Percentiles rank a stretch among this genome's conserved stretches.
These are phyloP conservation scores for Plasmodium yoelii DNA, from an alignment of 169 alveolate genomes.

Conservation along the genomic window DNA sequence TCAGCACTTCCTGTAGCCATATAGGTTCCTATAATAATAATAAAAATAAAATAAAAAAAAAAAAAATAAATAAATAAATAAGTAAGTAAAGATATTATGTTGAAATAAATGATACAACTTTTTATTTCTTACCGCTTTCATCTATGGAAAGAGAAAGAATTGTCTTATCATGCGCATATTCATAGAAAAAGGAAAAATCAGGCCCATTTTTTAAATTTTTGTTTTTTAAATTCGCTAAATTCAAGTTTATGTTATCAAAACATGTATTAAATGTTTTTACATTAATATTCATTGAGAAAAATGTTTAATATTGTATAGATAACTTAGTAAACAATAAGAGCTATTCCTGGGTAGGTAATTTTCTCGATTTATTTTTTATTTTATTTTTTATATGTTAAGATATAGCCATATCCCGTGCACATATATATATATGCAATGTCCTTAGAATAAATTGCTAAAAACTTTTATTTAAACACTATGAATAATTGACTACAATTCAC, in stretches of 20 bases:
- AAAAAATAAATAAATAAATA: too few relatives aligned
- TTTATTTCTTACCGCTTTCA: conserved; percentile 53
- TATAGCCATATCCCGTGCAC: too few relatives aligned
- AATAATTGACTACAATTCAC: too few relatives aligned
- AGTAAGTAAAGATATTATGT: not conserved
- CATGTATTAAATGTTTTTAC: conserved; percentile 70
- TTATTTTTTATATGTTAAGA: too few relatives aligned
- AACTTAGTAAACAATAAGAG: too few relatives aligned
- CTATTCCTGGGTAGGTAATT: too few relatives aligned
- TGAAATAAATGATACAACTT: not conserved
- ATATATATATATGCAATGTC: too few relatives aligned
- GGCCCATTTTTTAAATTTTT: conserved; percentile 72
- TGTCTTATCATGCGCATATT: conserved; percentile 73
- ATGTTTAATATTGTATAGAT: too few relatives aligned
- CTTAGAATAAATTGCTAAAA: too few relatives aligned
- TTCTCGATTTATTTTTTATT: too few relatives aligned
- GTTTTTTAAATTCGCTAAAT: conserved; percentile 46
- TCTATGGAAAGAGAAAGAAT: conserved; percentile 61
- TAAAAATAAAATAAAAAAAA: too few relatives aligned
- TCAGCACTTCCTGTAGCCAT: conserved; percentile 77
- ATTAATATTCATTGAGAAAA: conserved; percentile 1
- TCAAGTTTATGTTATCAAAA: conserved; percentile 52
- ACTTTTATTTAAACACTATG: too few relatives aligned
- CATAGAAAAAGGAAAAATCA: conserved; percentile 51
- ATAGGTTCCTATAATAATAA: conserved; percentile 61